phyloP scores from a whole-genome alignment of 2,329 filamentous ascomycete species.

The Monosporascus sp. region DNA sequence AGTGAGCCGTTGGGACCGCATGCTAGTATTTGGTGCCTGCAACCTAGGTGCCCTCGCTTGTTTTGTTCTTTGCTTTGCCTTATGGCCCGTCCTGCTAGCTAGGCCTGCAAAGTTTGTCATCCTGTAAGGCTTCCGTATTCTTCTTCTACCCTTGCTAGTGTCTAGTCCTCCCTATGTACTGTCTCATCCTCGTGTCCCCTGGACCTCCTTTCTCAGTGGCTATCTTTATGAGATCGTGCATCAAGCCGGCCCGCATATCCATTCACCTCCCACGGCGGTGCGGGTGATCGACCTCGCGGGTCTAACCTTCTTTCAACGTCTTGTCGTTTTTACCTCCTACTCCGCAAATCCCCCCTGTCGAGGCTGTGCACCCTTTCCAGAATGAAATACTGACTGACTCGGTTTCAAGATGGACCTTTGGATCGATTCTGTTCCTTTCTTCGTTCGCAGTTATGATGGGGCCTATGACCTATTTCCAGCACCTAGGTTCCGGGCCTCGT shows the following conservation, averaged over 20 bases:
- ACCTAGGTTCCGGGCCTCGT: conserved; percentile 77
- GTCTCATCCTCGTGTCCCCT: not conserved
- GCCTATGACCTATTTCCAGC: conserved; percentile 72
- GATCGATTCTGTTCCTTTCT: conserved; percentile 80
- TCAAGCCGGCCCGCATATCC: conserved; percentile 24
- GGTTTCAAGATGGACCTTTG: conserved; percentile 77
- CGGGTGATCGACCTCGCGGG: conserved; percentile 18
- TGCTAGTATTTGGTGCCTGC: conserved; percentile 87
- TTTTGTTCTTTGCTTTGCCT: conserved; percentile 87
- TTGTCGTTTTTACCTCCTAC: conserved; percentile 3
- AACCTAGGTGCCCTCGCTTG: conserved; percentile 84
- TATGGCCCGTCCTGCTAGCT: conserved; percentile 77
- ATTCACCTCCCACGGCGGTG: conserved; percentile 18
- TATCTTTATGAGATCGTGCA: conserved; percentile 18
- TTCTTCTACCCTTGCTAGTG: conserved; percentile 9
- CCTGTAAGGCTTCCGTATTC: conserved; percentile 59
- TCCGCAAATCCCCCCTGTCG: not conserved
- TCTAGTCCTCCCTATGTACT: conserved; percentile 10
- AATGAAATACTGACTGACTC: conserved; percentile 24
- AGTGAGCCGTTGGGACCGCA: conserved; percentile 97
- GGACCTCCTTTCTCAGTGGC: conserved; percentile 3
- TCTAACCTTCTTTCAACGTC: conserved; percentile 16
- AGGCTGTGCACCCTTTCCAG: conserved; percentile 2
- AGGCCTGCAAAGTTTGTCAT: conserved; percentile 93
- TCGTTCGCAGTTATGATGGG: conserved; percentile 97